Evolutionary conservation across 352 stramenopile species (phyloP), one percentile per base, ranked within the genome.

Genomic region (Pythium apleroticum): DNA sequence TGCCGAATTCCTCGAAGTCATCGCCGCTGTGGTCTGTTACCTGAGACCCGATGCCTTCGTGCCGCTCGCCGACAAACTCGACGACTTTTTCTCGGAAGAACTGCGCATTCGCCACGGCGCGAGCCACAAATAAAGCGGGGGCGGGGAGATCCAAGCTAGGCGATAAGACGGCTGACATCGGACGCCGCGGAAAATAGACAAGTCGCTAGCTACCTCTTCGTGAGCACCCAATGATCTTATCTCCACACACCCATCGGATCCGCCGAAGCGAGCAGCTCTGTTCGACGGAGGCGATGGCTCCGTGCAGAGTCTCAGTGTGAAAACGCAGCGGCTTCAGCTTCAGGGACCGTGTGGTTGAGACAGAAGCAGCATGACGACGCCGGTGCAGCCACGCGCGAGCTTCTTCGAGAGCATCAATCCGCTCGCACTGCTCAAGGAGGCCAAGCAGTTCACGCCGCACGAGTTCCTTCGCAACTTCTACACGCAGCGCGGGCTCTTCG

Each of bases 381-480:
- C 59, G 54, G 54, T 54, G 9, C 55, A 82, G n/a, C 77, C 60
- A 61, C 12, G 52, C 5, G 73, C 77, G 37, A 54, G 69, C n/a
- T 81, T 90, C 54, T 69, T 87, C 24, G 68, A 79, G 33, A 78
- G 60, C 52, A 72, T 90, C 9, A 89, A 90, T 33, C 79, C 81
- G 1, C 68, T 89, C 17, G 68, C 58, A 11, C 57, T 90, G 57
- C 76, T 90, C 39, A 71, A 80, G n/a, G 74, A 88, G 3, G 73
- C 80, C 9, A 57, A 78, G n/a, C 66, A 68, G 30, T 70, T 88
- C 52, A 88, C 83, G 0, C 73, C 71, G 12, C 66, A 64, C 25
- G 84, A 90, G 53, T 92, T 92, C 54, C 69, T 92, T 4, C 76
- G 80, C 3, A 79, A 92, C 25, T 92, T 92, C 20, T 92, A 92